Evolutionary conservation across 305 asterid species (phyloP).

Genomic region (Withania somnifera): DNA sequence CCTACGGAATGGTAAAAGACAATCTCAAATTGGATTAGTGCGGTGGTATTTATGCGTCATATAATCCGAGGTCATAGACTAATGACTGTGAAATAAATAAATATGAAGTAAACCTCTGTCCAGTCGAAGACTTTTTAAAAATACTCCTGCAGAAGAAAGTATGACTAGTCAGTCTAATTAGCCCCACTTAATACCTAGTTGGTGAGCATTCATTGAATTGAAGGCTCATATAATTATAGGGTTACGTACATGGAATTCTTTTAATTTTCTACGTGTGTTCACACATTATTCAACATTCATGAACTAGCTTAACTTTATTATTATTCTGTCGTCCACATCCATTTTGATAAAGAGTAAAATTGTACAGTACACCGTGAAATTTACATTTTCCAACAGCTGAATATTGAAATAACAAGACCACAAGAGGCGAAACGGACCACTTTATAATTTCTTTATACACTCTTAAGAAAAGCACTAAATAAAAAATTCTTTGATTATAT

Average conservation of each 20-base stretch:
- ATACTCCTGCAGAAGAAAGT: conserved; percentile 11
- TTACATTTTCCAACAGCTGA: neutral
- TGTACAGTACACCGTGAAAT: neutral
- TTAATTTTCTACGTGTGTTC: conserved; percentile 18
- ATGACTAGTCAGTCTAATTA: neutral
- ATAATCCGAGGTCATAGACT: neutral
- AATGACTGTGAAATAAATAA: neutral
- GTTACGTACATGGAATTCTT: conserved; percentile 1
- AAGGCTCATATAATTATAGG: neutral
- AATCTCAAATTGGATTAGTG: neutral
- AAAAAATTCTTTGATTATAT: too few species aligned
- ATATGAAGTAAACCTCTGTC: neutral
- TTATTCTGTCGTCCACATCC: conserved; percentile 1
- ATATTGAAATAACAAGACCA: neutral
- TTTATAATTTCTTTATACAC: too few species aligned
- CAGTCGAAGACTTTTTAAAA: neutral
- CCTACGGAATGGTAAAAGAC: neutral
- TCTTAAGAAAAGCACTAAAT: too few species aligned
- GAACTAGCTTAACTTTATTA: conserved; percentile 9
- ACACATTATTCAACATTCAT: conserved; percentile 17
- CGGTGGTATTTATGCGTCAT: neutral
- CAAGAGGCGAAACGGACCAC: neutral
- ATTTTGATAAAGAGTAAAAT: neutral
- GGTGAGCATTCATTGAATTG: conserved; percentile 30
- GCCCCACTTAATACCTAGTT: neutral